Conservation (phyloP, 2,329 filamentous ascomycete species). For the Aspergillus novoparasiticus region DNA sequence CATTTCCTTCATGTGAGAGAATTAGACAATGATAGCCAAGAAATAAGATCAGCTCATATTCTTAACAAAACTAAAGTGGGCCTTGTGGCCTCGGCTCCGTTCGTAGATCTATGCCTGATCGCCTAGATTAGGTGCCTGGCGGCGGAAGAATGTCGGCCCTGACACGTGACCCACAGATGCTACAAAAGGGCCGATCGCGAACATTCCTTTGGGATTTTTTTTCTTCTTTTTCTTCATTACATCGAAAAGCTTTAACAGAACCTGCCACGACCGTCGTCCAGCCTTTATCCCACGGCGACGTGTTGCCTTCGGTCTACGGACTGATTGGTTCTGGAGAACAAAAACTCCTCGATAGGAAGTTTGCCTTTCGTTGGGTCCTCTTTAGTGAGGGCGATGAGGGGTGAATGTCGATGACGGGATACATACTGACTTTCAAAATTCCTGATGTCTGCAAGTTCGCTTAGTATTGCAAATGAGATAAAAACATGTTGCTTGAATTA, state of each 20-base stretch:
- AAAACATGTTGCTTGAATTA: not conserved
- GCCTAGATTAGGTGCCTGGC: not conserved
- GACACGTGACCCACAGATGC: slow-evolving; percentile 32
- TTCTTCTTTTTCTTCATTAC: slow-evolving; percentile 50
- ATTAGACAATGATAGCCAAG: not conserved
- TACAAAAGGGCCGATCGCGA: slow-evolving; percentile 29
- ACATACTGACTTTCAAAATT: slow-evolving; percentile 19
- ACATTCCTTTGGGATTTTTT: slow-evolving; percentile 23
- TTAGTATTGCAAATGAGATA: not conserved
- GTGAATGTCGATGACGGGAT: slow-evolving; percentile 73
- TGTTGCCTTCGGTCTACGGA: slow-evolving; percentile 66
- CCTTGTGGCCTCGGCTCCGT: not conserved
- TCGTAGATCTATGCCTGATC: not conserved
- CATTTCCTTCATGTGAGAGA: not conserved
- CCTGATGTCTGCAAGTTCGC: not conserved
- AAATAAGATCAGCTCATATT: not conserved
- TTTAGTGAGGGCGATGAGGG: slow-evolving; percentile 71
- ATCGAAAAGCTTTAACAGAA: slow-evolving; percentile 63
- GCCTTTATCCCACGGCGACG: slow-evolving; percentile 59
- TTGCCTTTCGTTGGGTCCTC: slow-evolving; percentile 68
- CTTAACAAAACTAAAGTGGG: not conserved
- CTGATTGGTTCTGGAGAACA: slow-evolving; percentile 67
- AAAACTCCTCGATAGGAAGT: slow-evolving; percentile 70
- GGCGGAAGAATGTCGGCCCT: slow-evolving; percentile 26
- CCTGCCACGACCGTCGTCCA: slow-evolving; percentile 71